Base-by-base conservation (phyloP, 2,329 filamentous ascomycete species). In the Biscogniauxia mediterranea region DNA sequence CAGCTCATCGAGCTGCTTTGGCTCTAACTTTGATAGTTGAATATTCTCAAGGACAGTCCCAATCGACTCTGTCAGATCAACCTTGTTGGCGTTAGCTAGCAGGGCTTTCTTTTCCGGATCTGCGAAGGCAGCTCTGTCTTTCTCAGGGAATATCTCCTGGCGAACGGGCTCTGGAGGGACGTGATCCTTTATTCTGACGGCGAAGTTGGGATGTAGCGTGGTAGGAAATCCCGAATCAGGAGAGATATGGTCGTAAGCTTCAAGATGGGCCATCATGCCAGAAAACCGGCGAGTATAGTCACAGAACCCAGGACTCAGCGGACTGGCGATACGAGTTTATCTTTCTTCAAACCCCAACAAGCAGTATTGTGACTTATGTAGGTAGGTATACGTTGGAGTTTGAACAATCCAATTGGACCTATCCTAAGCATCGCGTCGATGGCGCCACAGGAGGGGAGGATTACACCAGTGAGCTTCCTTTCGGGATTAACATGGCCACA, bases 1-100 rank as follows among this genome's bases (percentile, higher is more conserved):
- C 3, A 84, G 74, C 59, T 84, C 81, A 64, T 84, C 81, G 2
- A 83, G 75, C 25, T 83, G 81, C 11, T 75, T 67, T 2, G 74
- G 71, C 1, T 68, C 77, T 7, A 84, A 69, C 20, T 78, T 76
- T 0, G 78, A 81, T 1, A 83, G 72, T 60, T 84, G 80, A 2
- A 80, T 69, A 46, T 71, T 69, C 54, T 76, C 71, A 3, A 79
- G 64, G 0, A 77, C 68, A 0, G 76, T 78, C 3, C 79, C 79
- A 52, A 81, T 73, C 0, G 76, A 78, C 64, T 80, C 78, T 6
- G 79, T 81, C 56, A 81, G 63, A 52, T 80, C 77, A 2, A 73
- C 68, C 2, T 68, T 67, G 53, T 72, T 78, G 1, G 78, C 76
- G 1, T 72, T 75, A 0, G 76, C 70, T 38, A 81, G 68, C 9